These are phyloP conservation scores for Diaporthe amygdali DNA, from an alignment of 2,329 filamentous ascomycete genomes.

Conservation along the genomic window DNA sequence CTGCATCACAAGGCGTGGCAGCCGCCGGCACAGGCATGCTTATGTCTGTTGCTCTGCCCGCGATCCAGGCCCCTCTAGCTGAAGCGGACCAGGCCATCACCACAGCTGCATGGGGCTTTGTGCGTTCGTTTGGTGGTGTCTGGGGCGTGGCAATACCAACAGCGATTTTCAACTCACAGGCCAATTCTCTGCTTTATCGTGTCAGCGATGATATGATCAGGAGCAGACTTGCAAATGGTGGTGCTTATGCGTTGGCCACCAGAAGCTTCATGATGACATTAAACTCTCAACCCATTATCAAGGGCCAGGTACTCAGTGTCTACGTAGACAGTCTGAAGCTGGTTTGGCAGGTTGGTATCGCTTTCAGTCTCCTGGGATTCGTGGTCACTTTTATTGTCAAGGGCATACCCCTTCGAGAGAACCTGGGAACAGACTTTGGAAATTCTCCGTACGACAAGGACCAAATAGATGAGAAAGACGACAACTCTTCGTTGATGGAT, in stretches of 20 bases:
- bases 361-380: background rate
- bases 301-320: background rate
- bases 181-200: background rate
- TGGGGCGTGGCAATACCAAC: constrained; percentile 51
- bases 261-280: background rate
- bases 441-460: too few relatives aligned
- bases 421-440: constrained; percentile 21
- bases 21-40: constrained; percentile 44
- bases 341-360: background rate
- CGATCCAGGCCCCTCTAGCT: constrained; percentile 43
- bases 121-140: constrained; percentile 49
- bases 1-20: constrained; percentile 44
- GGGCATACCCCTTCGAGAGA: background rate
- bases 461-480: background rate
- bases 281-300: background rate
- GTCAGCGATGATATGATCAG: background rate
- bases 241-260: background rate
- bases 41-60: constrained; percentile 47
- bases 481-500: background rate
- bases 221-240: background rate
- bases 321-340: background rate
- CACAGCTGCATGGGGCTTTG: constrained; percentile 47
- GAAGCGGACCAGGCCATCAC: constrained; percentile 42
- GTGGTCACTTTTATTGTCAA: background rate
- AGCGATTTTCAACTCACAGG: constrained; percentile 39